Evolutionary conservation across 305 asterid genomes (phyloP).

Genomic region (Fraxinus ornus): DNA sequence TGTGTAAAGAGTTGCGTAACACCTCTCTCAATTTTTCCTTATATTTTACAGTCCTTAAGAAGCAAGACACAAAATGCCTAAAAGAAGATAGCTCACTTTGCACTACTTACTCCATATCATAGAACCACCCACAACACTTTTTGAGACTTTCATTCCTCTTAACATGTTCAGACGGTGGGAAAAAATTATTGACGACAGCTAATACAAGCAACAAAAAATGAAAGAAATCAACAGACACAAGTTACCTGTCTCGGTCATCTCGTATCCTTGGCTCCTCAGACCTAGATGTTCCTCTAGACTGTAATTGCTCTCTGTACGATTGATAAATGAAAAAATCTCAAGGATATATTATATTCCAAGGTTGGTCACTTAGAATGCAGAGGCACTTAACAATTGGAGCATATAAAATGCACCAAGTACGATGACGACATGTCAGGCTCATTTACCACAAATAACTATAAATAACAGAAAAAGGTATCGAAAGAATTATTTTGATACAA

Average conservation of each 20-base stretch:
- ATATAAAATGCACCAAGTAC: neutral
- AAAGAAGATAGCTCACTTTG: neutral
- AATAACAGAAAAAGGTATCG: neutral
- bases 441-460: neutral
- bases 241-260: constrained; percentile 72
- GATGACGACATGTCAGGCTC: neutral
- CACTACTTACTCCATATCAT: neutral
- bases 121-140: neutral
- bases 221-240: neutral
- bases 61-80: neutral
- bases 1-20: neutral
- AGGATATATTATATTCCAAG: neutral
- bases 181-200: neutral
- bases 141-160: neutral
- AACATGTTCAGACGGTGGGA: neutral
- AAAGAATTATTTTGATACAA: neutral
- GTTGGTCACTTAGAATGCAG: neutral
- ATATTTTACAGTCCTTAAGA: neutral
- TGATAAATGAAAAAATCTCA: constrained; percentile 2
- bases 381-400: neutral
- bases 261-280: constrained; percentile 89
- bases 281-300: constrained; percentile 73
- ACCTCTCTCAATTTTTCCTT: neutral
- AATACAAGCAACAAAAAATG: neutral
- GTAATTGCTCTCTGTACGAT: constrained; percentile 67